phyloP scores from a whole-genome alignment of 1,284 basidiomycete genomes.

The Psilocybe mexicana region DNA sequence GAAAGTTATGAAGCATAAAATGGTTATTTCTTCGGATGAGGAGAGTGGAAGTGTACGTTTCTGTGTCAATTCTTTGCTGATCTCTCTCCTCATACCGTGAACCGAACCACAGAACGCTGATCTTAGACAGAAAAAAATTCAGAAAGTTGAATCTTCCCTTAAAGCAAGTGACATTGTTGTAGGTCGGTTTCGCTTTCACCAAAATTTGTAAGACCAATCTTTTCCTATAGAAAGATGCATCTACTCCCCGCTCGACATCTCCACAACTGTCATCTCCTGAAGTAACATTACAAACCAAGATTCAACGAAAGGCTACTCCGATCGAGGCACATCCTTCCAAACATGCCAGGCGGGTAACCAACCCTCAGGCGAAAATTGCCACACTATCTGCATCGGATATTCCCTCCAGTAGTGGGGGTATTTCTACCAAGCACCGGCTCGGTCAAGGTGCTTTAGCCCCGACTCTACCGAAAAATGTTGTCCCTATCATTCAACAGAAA shows the following conservation, averaged over 20 bases:
- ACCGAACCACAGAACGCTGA: neutral
- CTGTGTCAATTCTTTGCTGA: too few species aligned
- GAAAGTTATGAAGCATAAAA: neutral
- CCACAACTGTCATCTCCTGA: constrained; percentile 24
- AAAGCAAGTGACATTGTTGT: neutral
- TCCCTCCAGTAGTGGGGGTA: constrained; percentile 32
- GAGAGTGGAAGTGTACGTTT: neutral
- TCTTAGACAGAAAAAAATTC: neutral
- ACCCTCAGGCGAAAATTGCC: constrained; percentile 24
- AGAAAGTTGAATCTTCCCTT: neutral
- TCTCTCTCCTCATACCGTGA: neutral
- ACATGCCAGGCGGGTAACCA: constrained; percentile 15
- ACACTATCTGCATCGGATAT: constrained; percentile 18
- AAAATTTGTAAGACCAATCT: neutral
- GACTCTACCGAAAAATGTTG: constrained; percentile 31
- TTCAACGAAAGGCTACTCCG: neutral
- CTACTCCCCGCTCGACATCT: constrained; percentile 26
- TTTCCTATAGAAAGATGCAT: neutral
- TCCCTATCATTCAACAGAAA: constrained; percentile 12
- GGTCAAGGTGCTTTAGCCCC: constrained; percentile 39
- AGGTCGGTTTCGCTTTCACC: neutral
- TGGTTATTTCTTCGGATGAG: constrained; percentile 14
- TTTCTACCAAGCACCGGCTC: constrained; percentile 52
- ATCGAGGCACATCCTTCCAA: constrained; percentile 7
- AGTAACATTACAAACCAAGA: constrained; percentile 1